These are phyloP conservation scores for Citrus glauca DNA, from an alignment of 345 rosid genomes.

Conservation along the genomic window DNA sequence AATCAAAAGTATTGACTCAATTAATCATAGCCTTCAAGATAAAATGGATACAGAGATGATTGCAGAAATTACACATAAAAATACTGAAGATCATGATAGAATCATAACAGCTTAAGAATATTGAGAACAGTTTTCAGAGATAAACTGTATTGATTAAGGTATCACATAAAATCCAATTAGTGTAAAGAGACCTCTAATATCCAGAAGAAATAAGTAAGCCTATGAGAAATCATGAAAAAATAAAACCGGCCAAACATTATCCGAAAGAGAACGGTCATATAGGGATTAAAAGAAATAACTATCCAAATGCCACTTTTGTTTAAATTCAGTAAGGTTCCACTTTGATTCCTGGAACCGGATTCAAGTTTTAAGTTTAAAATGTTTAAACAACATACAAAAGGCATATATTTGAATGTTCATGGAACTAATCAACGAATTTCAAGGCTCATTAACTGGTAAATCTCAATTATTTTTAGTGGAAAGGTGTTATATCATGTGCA, in stretches of 20 bases:
- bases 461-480: neutral
- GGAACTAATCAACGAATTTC: neutral
- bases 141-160: neutral
- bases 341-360: neutral
- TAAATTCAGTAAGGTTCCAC: neutral
- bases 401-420: neutral
- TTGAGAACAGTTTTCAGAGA: neutral
- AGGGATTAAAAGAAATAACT: neutral
- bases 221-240: neutral
- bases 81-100: neutral
- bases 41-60: neutral
- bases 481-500: neutral
- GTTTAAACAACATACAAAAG: neutral
- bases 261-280: neutral
- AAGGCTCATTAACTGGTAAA: neutral
- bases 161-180: neutral
- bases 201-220: neutral
- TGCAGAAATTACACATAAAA: neutral
- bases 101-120: neutral
- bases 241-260: neutral
- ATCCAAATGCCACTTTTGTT: neutral
- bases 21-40: conserved; percentile 7
- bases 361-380: neutral
- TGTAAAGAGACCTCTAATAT: neutral
- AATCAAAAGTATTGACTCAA: neutral